Base-by-base conservation (phyloP, 768 basidiomycete genomes). In the Ramaria rubella region DNA sequence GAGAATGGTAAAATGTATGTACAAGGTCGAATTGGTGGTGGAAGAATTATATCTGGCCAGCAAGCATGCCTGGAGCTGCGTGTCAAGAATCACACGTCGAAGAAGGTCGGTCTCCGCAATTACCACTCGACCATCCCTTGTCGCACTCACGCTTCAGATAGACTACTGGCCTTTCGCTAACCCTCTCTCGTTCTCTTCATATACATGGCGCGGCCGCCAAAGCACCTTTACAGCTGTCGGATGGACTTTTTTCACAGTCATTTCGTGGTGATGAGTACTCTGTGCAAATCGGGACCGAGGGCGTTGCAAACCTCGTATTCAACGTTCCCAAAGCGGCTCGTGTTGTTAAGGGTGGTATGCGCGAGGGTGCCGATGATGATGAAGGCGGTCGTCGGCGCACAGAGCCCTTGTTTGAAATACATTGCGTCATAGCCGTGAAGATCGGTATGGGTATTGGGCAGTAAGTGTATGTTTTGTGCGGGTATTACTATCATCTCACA, bases 1-100 rank as follows among this genome's bases (percentile, higher is more conserved):
- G 90, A 93, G 65, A 81, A 78, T 60, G 90, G 90, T 5, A 90
- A 86, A 68, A 76, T 93, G 29, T 89, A 87, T 83, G 78, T 81
- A 44, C 85, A 86, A 63, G 89, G 81, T 1, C 79, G 72, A 53
- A 65, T 93, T 17, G 70, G 87, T 23, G 85, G 81, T 31, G 81
- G 78, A 7, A 69, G 85, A 14, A 64, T 85, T 17, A 75, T 89
- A 7, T 80, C 85, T 29, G 90, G 90, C 8, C 80, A 83, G 63
- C 80, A 79, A 58, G 83, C 79, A 17, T 86, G 83, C 64, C 74
- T 92, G 42, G 85, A 90, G 63, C 69, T 93, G 52, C 81, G 85
- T 60, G 83, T 92, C 48, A 90, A 84, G 75, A 93, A 93, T 63
- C 85, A 90, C 65, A 87, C 89, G 1, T 71, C 73, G 50, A 88